Base-by-base conservation (phyloP, 176 grass and related monocot genomes). In the Cymbopogon citratus region DNA sequence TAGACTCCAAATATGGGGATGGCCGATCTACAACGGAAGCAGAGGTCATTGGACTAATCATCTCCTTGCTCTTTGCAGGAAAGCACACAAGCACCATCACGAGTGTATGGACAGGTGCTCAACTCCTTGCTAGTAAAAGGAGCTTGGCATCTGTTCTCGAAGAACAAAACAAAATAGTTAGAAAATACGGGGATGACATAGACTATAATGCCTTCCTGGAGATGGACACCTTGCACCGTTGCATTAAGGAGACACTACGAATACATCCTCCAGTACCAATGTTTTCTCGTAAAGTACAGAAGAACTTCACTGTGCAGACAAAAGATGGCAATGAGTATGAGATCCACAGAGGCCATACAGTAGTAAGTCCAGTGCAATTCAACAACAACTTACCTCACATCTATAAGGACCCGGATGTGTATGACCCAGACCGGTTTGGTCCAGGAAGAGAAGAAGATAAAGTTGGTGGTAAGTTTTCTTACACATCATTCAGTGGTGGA, bases 1-100 rank as follows among this genome's bases (percentile, higher is more conserved):
- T 36, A 36, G 35, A 90, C 6, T 92, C 80, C n/a, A 93, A 21
- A 34, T 90, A 90, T 25, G 75, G 9, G 69, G 54, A 85, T 48
- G 79, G 79, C 10, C 36, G 66, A 3, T 21, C 66, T 21, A 41
- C 36, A 24, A 69, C 34, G 0, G 66, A 69, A 69, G 35, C 16
- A 13, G 66, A 69, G 66, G 36, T 69, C 1, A 13, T 40, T 9
- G 66, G 35, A 0, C 0, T 69, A 10, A 24, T 41, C 15, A 1
- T 69, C 1, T 5, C 18, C 35, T 23, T 44, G 67, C 1, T 70
- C 4, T 25, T 44, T 44, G 38, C 12, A 14, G 67, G 67, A 60
- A 24, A 11, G 56, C 56, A 60, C 56, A 60, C 56, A 25, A 60
- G 56, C 56, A 10, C 56, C 9, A 25, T 9, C 9, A 12, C 56